Percentiles rank a stretch among this genome's conserved stretches.
Conservation (phyloP, 371 early-diverging fungal genomes). For the Rhizopus arrhizus region DNA sequence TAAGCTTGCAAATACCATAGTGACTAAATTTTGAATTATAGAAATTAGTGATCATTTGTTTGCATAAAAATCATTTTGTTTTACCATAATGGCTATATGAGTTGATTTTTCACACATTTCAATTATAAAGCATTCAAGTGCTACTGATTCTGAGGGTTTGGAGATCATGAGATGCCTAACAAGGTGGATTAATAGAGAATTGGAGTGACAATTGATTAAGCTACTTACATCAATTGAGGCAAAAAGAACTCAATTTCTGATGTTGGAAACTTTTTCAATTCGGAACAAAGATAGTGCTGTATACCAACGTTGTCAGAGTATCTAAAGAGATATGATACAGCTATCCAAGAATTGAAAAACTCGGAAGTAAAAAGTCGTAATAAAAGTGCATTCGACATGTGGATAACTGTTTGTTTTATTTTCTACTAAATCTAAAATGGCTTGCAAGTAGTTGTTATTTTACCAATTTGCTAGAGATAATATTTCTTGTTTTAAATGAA, state of each 20-base stretch:
- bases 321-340: constrained; percentile 85
- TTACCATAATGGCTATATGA: constrained; percentile 84
- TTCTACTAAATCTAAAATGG: too few relatives aligned
- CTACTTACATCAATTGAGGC: constrained; percentile 81
- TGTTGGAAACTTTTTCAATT: constrained; percentile 74
- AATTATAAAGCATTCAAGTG: constrained; percentile 78
- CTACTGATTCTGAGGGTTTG: constrained; percentile 67
- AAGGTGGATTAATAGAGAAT: neutral
- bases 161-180: constrained; percentile 77
- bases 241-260: constrained; percentile 81
- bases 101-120: constrained; percentile 68
- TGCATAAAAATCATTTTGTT: constrained; percentile 51
- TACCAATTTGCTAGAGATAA: too few relatives aligned
- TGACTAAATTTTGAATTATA: constrained; percentile 60
- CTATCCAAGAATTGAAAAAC: constrained; percentile 90
- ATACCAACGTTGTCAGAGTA: constrained; percentile 85
- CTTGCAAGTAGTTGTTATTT: too few relatives aligned
- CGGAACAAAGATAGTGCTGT: constrained; percentile 91
- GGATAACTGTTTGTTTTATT: too few relatives aligned
- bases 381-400: constrained; percentile 56
- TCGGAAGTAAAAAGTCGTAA: constrained; percentile 84
- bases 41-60: constrained; percentile 33
- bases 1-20: constrained; percentile 93
- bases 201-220: neutral
- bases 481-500: too few relatives aligned